These are phyloP conservation scores for Chlorella sp. DNA, from an alignment of 139 green algal genomes.

Conservation along the genomic window DNA sequence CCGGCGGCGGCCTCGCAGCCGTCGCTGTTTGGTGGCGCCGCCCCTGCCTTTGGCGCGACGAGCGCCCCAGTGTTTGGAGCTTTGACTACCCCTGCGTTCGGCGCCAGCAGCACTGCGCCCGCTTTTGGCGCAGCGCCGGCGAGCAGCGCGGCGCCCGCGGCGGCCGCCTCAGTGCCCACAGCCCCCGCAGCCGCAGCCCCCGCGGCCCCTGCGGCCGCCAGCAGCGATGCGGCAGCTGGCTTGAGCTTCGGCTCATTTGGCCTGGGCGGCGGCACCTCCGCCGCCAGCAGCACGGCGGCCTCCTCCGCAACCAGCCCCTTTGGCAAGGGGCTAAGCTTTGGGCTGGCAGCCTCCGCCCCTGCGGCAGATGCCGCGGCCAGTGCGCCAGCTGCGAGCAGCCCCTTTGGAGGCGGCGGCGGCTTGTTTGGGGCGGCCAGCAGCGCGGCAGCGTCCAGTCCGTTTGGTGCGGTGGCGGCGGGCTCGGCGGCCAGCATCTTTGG, in stretches of 20 bases:
- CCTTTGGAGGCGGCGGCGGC: neutral
- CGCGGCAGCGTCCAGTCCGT: conserved; percentile 2
- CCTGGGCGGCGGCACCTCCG: conserved; percentile 4
- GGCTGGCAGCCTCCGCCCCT: neutral
- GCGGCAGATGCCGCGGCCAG: neutral
- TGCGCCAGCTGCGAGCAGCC: neutral
- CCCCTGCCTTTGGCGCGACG: conserved; percentile 1
- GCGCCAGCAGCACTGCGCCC: neutral
- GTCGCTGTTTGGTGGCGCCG: neutral
- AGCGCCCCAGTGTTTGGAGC: too few relatives aligned
- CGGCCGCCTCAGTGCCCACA: too few relatives aligned
- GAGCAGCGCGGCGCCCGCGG: too few relatives aligned
- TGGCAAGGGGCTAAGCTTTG: conserved; percentile 13
- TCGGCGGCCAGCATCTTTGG: conserved; percentile 2
- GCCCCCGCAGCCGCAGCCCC: neutral
- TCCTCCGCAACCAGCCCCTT: neutral
- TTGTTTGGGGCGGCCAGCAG: conserved; percentile 3
- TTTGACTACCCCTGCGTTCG: conserved; percentile 2
- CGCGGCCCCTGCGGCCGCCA: neutral
- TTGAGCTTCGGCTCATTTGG: conserved; percentile 32
- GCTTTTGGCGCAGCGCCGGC: too few relatives aligned
- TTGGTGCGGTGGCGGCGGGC: conserved; percentile 4
- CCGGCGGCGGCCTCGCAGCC: neutral
- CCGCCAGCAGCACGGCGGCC: neutral
- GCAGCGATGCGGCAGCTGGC: neutral